Base-by-base conservation (phyloP, 2,329 filamentous ascomycete species). In the Beauveria scarabaeidicola region DNA sequence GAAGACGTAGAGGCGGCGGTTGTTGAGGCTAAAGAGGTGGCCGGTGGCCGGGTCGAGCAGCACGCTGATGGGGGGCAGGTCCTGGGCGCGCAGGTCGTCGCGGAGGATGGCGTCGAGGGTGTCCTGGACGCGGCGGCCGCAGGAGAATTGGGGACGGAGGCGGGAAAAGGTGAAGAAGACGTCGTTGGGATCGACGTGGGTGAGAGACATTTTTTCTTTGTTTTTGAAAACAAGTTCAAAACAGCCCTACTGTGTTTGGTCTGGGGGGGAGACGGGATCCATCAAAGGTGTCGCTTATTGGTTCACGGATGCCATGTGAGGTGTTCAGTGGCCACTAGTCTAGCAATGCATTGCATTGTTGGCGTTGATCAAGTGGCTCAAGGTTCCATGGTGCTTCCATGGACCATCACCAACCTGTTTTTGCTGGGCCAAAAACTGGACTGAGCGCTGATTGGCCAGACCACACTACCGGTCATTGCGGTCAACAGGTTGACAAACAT, bases 1-100 rank as follows among this genome's bases (percentile, higher is more conserved):
- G 53, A 61, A 61, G 36, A 61, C 59, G 54, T 58, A 61, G n/a
- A 61, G 50, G 25, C 59, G 59, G 44, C 59, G 59, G 54, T 61
- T 61, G 54, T 61, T 61, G 40, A 61, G 54, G 54, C 59, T 61
- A 52, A 61, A 61, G 47, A 61, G 23, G 59, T 61, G 47, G 40
- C 54, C 59, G 23, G 59, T 61, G 25, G 53, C 48, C 19, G 59
- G 54, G 50, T 61, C 59, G 17, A 57, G 44, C 41, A 61, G 54
- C 21, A 61, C 53, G 40, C 50, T 61, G 47, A 61, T 61, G 41
- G 59, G 54, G n/a, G 59, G 59, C 25, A 61, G 54, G 53, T 61
- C 59, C 32, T 50, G 40, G 41, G 54, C 47, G 36, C 41, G 38
- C 25, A 58, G 54, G 7, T 25, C 15, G 13, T 46, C 38, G 53